Conservation (phyloP, 2,329 filamentous ascomycete species). For the Fusarium zealandicum region DNA sequence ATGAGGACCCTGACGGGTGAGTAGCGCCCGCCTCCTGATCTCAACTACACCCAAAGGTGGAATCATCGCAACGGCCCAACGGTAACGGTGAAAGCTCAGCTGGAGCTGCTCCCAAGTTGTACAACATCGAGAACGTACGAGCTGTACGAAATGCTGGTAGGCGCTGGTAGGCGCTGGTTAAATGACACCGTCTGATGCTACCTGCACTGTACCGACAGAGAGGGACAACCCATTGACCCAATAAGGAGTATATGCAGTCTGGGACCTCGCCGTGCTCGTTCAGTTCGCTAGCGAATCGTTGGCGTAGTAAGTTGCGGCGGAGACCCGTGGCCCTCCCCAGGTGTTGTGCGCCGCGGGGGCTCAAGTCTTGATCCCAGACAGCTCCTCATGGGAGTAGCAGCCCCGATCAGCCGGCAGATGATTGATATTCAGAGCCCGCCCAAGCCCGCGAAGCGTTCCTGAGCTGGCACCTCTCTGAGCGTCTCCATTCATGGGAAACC, state of each 20-base stretch:
- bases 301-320: slow-evolving; percentile 26
- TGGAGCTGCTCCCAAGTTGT: not conserved
- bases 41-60: slow-evolving; percentile 1
- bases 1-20: slow-evolving; percentile 33
- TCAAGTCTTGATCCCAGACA: not conserved
- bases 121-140: not conserved
- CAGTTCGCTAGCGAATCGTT: too few relatives aligned
- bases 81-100: slow-evolving; percentile 3
- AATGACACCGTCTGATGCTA: slow-evolving; percentile 21
- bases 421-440: not conserved
- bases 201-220: slow-evolving; percentile 5
- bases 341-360: not conserved
- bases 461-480: not conserved
- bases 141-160: not conserved
- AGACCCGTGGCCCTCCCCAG: slow-evolving; percentile 11
- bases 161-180: slow-evolving; percentile 15
- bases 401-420: slow-evolving; percentile 9
- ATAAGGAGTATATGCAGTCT: slow-evolving; percentile 2
- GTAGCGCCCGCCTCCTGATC: slow-evolving; percentile 34
- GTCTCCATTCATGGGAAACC: not conserved
- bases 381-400: not conserved
- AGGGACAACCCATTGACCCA: slow-evolving; percentile 7
- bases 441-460: not conserved
- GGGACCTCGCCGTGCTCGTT: too few relatives aligned
- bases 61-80: slow-evolving; percentile 11